A percentile compares a stretch with the other conserved stretches of the same genome.
Conservation (phyloP, 345 rosid genomes). For the Microcos paniculata region DNA sequence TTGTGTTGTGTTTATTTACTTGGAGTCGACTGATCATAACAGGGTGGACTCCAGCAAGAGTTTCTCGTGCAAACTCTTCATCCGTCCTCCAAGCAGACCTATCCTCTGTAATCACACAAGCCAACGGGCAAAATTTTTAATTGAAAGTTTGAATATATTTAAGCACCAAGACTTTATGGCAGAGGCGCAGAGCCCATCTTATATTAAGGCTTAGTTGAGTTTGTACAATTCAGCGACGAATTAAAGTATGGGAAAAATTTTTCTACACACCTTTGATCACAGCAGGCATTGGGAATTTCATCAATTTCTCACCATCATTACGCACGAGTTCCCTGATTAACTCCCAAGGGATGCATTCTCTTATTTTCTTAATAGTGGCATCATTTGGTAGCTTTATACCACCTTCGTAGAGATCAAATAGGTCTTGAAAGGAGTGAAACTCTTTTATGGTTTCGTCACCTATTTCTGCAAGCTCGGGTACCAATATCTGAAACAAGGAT, state of each 20-base stretch:
- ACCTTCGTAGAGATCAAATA: slow-evolving; percentile 68
- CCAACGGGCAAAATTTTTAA: neutral
- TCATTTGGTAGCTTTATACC: slow-evolving; percentile 46
- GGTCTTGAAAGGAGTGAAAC: slow-evolving; percentile 73
- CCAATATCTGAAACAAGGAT: slow-evolving; percentile 57
- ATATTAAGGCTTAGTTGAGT: neutral
- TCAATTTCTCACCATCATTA: slow-evolving; percentile 64
- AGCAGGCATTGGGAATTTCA: slow-evolving; percentile 80
- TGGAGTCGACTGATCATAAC: slow-evolving; percentile 49
- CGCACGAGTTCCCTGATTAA: slow-evolving; percentile 81
- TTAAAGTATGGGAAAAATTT: neutral
- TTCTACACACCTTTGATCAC: slow-evolving; percentile 66
- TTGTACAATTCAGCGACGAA: neutral
- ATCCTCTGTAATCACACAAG: slow-evolving; percentile 36
- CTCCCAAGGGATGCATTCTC: slow-evolving; percentile 79
- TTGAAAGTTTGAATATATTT: neutral
- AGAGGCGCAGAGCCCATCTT: neutral
- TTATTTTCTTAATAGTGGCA: slow-evolving; percentile 38
- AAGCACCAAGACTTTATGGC: neutral
- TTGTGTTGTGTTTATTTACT: slow-evolving; percentile 37
- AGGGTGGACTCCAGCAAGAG: slow-evolving; percentile 72
- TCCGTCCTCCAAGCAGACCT: slow-evolving; percentile 72
- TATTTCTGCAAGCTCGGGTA: slow-evolving; percentile 64
- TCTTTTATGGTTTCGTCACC: slow-evolving; percentile 79
- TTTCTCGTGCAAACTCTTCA: slow-evolving; percentile 70